Base-by-base conservation (phyloP, 2,329 filamentous ascomycete genomes). In the Juglanconis juglandina region DNA sequence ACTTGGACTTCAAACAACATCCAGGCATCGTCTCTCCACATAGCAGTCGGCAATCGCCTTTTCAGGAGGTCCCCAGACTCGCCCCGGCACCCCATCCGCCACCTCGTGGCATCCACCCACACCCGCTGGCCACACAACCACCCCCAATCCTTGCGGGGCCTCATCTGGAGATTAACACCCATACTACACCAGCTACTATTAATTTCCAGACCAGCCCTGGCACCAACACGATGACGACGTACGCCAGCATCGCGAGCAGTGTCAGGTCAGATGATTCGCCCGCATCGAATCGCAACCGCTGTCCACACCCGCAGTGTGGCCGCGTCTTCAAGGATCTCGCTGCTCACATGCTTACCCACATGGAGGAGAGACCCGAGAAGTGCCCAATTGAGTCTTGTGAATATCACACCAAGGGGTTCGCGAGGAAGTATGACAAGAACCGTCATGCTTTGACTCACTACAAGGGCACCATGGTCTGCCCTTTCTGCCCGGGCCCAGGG, bases 341-440 rank as follows among this genome's bases (percentile, higher is more conserved):
- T 68, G 92, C 95, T 5, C 95, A 99, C 73, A 96, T 96, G 90
- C 85, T 98, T 66, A 99, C 95, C 0, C 95, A 99, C 73, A 91
- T 96, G 76, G 89, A 89, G 62, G 92, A 97, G 75, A 84, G 95
- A 35, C 95, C 95, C 0, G 94, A 98, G 71, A 98, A 98, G 73
- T 99, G 95, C 73, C 94, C 94, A 0, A 97, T 98, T 62, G 82
- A 89, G 59, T 93, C 88, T 2, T 98, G 94, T 79, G 92, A 97
- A 69, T 98, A 97, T 72, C 90, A 97, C 75, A 83, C 84, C 67
- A 98, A 97, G 74, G 94, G 94, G 0, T 98, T 98, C 70, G 94
- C 94, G 3, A 84, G 94, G 63, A 98, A 98, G 75, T 99, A 98
- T 72, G 95, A 98, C 78, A 97, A 97, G 81, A 98, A 98, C 74